Base-by-base conservation (phyloP, 345 rosid genomes). In the Populus alba region DNA sequence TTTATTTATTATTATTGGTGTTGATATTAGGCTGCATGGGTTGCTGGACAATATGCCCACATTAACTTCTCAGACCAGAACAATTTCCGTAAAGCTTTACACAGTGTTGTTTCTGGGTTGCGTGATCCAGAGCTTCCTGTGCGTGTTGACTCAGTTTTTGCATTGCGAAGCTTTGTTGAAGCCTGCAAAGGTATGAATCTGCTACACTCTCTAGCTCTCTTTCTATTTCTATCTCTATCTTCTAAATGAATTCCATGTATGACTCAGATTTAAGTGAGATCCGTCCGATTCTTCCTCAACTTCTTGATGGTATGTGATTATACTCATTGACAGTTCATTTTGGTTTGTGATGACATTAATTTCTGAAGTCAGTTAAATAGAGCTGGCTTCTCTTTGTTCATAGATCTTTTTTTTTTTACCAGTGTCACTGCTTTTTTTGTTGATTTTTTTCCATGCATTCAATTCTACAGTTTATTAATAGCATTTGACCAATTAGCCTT, bases 91-190 rank as follows among this genome's bases (percentile, higher is more conserved):
- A 91, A 88, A 81, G 97, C 98, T 66, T 82, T 94, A 83, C 97
- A 87, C 74, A 87, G 97, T 84, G 93, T 94, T 82, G 97, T 96
- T 76, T 81, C 95, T 45, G 99, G 99, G 53, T 78, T 96, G 92
- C 92, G 92, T 77, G 99, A 96, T 88, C 91, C 87, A 3, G 97
- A 96, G 78, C 97, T 96, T 81, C 98, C 97, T 86, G 98, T 96
- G 86, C 94, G 99, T 82, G 94, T 96, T 80, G 99, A 96, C 82
- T 94, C 99, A 13, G 97, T 94, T 82, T 96, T 96, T 88, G 99
- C 99, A 37, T 84, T 96, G 87, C 88, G 97, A 76, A 90, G 91
- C 47, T 96, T 96, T 85, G 90, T 96, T 80, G 99, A 96, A 82
- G 99, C 97, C 69, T 92, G 98, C 83, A 89, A 83, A 86, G 97